These are phyloP conservation scores for Amanita phalloides DNA, from an alignment of 768 basidiomycete genomes.

Conservation along the genomic window DNA sequence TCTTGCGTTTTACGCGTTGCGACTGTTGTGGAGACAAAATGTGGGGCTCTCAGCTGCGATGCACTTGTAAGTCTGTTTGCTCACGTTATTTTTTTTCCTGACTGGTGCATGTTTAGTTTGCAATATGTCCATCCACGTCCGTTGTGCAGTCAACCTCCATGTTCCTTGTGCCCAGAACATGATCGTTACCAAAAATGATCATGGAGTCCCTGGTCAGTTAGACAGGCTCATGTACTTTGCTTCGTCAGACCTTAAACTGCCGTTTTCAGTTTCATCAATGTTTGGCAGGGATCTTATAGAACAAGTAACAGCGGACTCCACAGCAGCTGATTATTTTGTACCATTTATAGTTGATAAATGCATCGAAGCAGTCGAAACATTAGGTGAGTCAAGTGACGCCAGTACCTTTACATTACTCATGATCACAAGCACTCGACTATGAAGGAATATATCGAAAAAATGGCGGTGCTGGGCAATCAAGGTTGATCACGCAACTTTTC, in stretches of 20 bases:
- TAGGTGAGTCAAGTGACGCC: conserved; percentile 40
- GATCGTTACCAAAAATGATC: conserved; percentile 20
- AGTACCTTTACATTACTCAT: not conserved
- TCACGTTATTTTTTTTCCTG: not conserved
- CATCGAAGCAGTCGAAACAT: conserved; percentile 82
- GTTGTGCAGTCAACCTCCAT: conserved; percentile 65
- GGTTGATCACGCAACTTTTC: conserved; percentile 88
- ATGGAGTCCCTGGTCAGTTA: conserved; percentile 28
- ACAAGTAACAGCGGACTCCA: conserved; percentile 64
- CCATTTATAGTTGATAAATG: conserved; percentile 94
- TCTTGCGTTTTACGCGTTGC: conserved; percentile 83
- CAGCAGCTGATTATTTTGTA: conserved; percentile 48
- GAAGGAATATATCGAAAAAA: conserved; percentile 99
- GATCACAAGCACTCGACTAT: conserved; percentile 68
- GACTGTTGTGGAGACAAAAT: conserved; percentile 97
- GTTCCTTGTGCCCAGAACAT: conserved; percentile 52
- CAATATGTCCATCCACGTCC: conserved; percentile 77
- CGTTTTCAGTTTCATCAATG: conserved; percentile 67
- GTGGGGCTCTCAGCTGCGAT: conserved; percentile 95
- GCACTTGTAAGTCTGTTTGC: conserved; percentile 54
- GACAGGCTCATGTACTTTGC: conserved; percentile 5
- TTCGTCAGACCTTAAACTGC: conserved; percentile 6
- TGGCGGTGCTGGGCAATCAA: conserved; percentile 86
- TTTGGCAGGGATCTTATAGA: conserved; percentile 86
- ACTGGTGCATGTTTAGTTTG: conserved; percentile 42